Evolutionary conservation across 2,329 filamentous ascomycete genomes (phyloP).

Genomic region (Cytospora mali): DNA sequence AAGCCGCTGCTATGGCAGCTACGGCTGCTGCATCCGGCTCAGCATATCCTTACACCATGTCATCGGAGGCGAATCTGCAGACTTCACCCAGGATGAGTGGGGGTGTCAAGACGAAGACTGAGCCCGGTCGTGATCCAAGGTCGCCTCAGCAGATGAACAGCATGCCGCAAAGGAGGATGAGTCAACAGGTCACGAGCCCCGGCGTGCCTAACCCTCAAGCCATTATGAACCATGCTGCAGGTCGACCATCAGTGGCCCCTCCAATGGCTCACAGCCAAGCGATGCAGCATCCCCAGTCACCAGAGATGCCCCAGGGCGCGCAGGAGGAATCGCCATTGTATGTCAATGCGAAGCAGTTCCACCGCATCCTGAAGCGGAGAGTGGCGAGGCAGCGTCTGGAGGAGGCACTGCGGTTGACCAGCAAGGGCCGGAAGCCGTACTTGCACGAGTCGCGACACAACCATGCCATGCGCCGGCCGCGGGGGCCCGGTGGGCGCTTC

Average conservation of each 20-base stretch:
- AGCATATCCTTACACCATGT: slow-evolving; percentile 67
- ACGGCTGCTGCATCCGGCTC: slow-evolving; percentile 90
- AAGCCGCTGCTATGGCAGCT: slow-evolving; percentile 88
- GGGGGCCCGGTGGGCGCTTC: slow-evolving; percentile 93
- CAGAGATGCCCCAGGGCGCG: slow-evolving; percentile 72
- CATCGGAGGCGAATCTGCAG: slow-evolving; percentile 69
- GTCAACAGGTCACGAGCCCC: slow-evolving; percentile 71
- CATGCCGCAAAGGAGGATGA: slow-evolving; percentile 68
- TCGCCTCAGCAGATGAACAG: slow-evolving; percentile 75
- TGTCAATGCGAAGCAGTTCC: slow-evolving; percentile 98
- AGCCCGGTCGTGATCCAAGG: slow-evolving; percentile 66
- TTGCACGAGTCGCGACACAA: slow-evolving; percentile 97
- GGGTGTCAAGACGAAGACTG: slow-evolving; percentile 69
- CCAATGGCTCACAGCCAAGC: slow-evolving; percentile 65
- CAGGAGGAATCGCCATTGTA: slow-evolving; percentile 93
- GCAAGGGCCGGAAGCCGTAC: slow-evolving; percentile 95
- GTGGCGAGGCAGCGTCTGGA: slow-evolving; percentile 93
- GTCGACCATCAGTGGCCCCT: slow-evolving; percentile 54
- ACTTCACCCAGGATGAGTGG: slow-evolving; percentile 79
- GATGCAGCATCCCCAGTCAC: slow-evolving; percentile 72
- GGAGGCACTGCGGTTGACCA: slow-evolving; percentile 87
- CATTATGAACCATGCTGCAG: slow-evolving; percentile 70
- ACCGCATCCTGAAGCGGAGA: slow-evolving; percentile 91
- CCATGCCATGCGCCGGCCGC: slow-evolving; percentile 93
- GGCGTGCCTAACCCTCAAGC: slow-evolving; percentile 72